Base-by-base conservation (phyloP, 352 stramenopile species). In the Phytophthora cryptogea region DNA sequence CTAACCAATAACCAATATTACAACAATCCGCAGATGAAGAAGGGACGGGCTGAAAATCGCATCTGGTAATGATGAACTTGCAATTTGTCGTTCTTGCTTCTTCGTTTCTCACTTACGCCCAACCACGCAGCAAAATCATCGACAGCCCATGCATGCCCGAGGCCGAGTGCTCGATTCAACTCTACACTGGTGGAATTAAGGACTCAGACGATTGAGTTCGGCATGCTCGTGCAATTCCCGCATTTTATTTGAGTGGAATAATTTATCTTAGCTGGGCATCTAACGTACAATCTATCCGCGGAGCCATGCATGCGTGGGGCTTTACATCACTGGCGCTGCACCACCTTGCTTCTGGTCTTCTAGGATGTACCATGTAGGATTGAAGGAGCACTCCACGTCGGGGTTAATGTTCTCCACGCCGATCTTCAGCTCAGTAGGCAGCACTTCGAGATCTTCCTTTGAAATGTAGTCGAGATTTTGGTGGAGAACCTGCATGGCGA, bases 21-120 rank as follows among this genome's bases (percentile, higher is more conserved):
- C 43, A 8, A 28, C 43, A 32, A 17, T 31, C n/a, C 62, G 16
- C 39, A 91, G 81, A 90, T 92, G 71, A 94, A 94, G 51, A 98
- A 98, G 65, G 94, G 91, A 6, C 89, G 89, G 17, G 92, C 85
- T 26, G 89, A 97, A 47, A 88, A 96, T 47, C 86, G 91, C 9
- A 91, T 97, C 41, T 94, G 83, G 75, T 94, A 74, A 17, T 17
- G 0, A 61, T 28, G 30, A 44, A 26, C 39, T 48, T 11, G 20
- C 20, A 23, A 23, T 47, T n/a, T 3, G 5, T 50, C 9, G 14
- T 54, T 30, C n/a, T 45, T 42, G 35, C 13, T 36, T 16, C 7
- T 37, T 37, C 2, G 17, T 27, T 33, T 17, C 0, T 10, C 16
- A 35, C 17, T 43, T 63, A 63, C 16, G n/a, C 51, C 9, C 5